These are phyloP conservation scores for Phytophthora lateralis DNA, from an alignment of 352 stramenopile genomes.

Conservation along the genomic window DNA sequence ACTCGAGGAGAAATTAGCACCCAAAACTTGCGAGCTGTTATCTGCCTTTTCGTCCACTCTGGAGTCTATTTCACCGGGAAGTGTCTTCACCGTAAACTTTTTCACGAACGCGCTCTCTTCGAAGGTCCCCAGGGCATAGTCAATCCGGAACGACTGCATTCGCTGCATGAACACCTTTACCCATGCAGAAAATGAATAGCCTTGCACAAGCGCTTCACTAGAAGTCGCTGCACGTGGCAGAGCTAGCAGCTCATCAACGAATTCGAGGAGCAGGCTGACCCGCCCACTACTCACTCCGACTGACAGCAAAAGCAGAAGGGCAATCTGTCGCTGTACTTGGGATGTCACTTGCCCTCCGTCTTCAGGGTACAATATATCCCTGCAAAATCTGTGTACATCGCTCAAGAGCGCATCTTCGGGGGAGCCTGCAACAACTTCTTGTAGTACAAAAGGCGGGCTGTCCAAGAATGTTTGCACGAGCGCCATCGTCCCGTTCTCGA, in stretches of 20 bases:
- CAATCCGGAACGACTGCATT: slow-evolving; percentile 60
- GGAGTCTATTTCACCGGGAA: slow-evolving; percentile 23
- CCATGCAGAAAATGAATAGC: slow-evolving; percentile 44
- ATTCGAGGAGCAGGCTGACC: slow-evolving; percentile 57
- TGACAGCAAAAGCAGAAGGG: slow-evolving; percentile 55
- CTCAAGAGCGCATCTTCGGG: slow-evolving; percentile 46
- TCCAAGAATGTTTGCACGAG: slow-evolving; percentile 65
- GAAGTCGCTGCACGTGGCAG: slow-evolving; percentile 8
- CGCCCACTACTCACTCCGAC: slow-evolving; percentile 65
- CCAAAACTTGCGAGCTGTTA: slow-evolving; percentile 4
- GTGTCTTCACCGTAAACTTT: slow-evolving; percentile 52
- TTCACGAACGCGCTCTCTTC: slow-evolving; percentile 48
- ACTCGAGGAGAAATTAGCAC: slow-evolving; percentile 22
- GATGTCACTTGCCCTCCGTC: slow-evolving; percentile 6
- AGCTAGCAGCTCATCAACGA: slow-evolving; percentile 39
- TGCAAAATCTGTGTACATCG: slow-evolving; percentile 60
- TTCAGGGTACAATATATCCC: slow-evolving; percentile 33
- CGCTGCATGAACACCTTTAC: slow-evolving; percentile 42
- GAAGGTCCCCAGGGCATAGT: slow-evolving; percentile 59
- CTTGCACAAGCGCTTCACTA: slow-evolving; percentile 17
- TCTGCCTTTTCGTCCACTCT: slow-evolving; percentile 1
- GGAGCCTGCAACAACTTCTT: slow-evolving; percentile 21
- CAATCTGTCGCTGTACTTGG: slow-evolving; percentile 35
- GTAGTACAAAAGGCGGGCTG: slow-evolving; percentile 58
- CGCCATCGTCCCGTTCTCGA: slow-evolving; percentile 53